These are phyloP conservation scores for Malus hybrid DNA, from an alignment of 331 rosid species.

Conservation along the genomic window DNA sequence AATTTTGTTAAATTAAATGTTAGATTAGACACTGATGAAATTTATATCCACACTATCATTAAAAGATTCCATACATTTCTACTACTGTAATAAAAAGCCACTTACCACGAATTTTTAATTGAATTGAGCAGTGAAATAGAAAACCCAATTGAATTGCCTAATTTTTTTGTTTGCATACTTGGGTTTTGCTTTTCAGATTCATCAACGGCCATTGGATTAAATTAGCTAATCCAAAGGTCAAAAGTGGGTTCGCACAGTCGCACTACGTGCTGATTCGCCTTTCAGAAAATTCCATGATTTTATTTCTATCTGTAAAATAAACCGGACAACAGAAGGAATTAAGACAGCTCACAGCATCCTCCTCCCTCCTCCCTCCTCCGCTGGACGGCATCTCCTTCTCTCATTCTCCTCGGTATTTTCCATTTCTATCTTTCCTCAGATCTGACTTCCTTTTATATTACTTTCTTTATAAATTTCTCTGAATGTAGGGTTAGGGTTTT, in stretches of 20 bases:
- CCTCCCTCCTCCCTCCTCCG: neutral
- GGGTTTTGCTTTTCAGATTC: neutral
- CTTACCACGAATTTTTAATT: too few species aligned
- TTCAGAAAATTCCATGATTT: neutral
- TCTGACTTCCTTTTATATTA: neutral
- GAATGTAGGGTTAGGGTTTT: neutral
- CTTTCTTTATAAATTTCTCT: neutral
- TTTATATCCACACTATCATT: too few species aligned
- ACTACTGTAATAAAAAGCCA: accelerated
- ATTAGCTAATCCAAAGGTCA: neutral
- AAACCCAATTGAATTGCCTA: neutral
- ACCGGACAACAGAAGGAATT: neutral
- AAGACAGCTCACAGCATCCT: neutral
- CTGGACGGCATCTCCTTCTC: neutral
- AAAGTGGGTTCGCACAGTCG: neutral
- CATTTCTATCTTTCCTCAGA: neutral
- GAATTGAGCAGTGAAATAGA: neutral
- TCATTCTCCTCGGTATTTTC: neutral
- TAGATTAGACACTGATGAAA: accelerated
- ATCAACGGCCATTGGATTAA: neutral
- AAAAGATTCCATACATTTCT: too few species aligned
- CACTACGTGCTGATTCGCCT: neutral
- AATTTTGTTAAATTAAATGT: too few species aligned
- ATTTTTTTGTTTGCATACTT: neutral
- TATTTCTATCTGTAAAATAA: neutral